phyloP scores from a whole-genome alignment of 352 stramenopile genomes.

The Phytopythium aichiense region DNA sequence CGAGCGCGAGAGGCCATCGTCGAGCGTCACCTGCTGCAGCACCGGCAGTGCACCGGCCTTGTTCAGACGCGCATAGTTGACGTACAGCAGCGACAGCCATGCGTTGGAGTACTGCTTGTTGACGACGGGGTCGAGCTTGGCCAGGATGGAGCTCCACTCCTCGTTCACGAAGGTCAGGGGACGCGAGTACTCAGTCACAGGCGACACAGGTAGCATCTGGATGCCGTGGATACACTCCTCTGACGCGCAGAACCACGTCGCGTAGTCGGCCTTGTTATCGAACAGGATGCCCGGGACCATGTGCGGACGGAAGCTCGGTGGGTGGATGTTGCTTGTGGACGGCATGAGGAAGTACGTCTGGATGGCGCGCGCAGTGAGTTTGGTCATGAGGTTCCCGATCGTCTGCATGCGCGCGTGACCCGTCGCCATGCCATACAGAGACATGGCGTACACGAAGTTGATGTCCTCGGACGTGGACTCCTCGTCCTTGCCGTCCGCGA shows the following conservation, averaged over 20 bases:
- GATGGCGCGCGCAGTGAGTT: slow-evolving; percentile 42
- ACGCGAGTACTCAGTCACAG: slow-evolving; percentile 57
- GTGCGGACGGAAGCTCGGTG: slow-evolving; percentile 28
- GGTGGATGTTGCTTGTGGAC: slow-evolving; percentile 48
- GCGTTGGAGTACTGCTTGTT: slow-evolving; percentile 25
- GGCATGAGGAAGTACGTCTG: slow-evolving; percentile 76
- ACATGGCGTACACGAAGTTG: slow-evolving; percentile 59
- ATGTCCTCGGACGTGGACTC: slow-evolving; percentile 66
- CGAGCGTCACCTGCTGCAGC: slow-evolving; percentile 56
- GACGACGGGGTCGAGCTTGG: not conserved
- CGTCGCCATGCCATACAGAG: slow-evolving; percentile 40
- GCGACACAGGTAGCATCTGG: slow-evolving; percentile 67
- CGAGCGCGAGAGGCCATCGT: slow-evolving; percentile 74
- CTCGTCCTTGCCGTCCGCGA: slow-evolving; percentile 62
- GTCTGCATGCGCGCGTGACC: slow-evolving; percentile 32
- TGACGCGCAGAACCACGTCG: slow-evolving; percentile 68
- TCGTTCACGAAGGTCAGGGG: slow-evolving; percentile 49
- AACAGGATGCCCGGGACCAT: slow-evolving; percentile 73
- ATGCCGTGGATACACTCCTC: slow-evolving; percentile 77
- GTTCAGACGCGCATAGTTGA: slow-evolving; percentile 70
- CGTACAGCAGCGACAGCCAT: slow-evolving; percentile 70
- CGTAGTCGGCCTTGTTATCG: slow-evolving; percentile 80
- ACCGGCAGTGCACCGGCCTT: slow-evolving; percentile 32
- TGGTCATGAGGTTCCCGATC: slow-evolving; percentile 53
- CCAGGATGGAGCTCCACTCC: slow-evolving; percentile 40